Evolutionary conservation across 768 basidiomycete genomes (phyloP), one percentile per base, ranked within the genome.

Genomic region (Amanita pseudoporphyria): DNA sequence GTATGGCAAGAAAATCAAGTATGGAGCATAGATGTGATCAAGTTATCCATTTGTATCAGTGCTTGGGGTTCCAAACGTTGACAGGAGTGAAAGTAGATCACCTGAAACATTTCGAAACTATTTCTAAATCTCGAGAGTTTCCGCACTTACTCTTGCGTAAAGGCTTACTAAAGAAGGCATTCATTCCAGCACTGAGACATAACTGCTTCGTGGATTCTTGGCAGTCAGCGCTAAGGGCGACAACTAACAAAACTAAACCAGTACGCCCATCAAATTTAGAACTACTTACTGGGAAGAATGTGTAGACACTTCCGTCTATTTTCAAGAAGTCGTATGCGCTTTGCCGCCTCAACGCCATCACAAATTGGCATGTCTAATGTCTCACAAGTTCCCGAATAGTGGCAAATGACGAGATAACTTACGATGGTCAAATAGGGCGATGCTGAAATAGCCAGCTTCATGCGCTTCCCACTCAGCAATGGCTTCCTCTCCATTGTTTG

Each of bases 181-280:
- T 84, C 85, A 87, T 87, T 9, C 85, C 85, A 3, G 82, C 81
- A 54, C 81, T 84, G n/a, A 86, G 62, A 56, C 84, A 87, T 9
- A 85, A 70, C 58, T 79, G 76, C 57, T 84, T 84, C 1, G 84
- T 84, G 3, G 82, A 83, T 45, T 84, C 82, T 63, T 87, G 83
- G 55, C 81, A 83, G 61, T 87, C 84, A 2, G 84, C 84, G 57
- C 82, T 84, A 45, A 87, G 63, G 2, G 83, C 84, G 32, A 84
- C 74, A 46, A 87, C 83, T 85, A 52, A 16, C 38, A 43, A 30
- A 38, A 28, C 21, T 41, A 33, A 48, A 18, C 53, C 6, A 52
- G 30, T 22, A 2, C 28, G 21, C 37, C 45, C 10, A 28, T 31
- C 1, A 16, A 14, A 18, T 9, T n/a, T 18, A 35, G 33, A 22